Base-by-base conservation (phyloP, 2,329 filamentous ascomycete genomes). In the Orbilia blumenaviensis region DNA sequence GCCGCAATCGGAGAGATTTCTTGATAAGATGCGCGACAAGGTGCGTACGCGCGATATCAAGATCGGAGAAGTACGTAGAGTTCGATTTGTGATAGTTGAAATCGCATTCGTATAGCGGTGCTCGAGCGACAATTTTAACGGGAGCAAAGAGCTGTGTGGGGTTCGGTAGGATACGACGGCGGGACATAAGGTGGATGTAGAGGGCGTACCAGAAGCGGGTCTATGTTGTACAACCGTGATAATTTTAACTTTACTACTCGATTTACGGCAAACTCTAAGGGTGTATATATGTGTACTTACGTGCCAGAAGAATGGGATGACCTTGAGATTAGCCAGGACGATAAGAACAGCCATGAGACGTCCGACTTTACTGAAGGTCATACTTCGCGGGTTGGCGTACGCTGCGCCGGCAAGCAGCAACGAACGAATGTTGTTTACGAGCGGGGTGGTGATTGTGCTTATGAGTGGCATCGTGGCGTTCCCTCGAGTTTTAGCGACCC, bases 21-120 rank as follows among this genome's bases (percentile, higher is more conserved):
- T 80, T 80, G 50, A 80, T 80, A 1, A 94, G 84, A 78, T 89
- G 88, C 56, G 89, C 90, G 63, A 96, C 89, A 7, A 95, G 88
- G 78, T 96, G 92, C 0, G 91, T 91, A 68, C 95, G 91, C 41
- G 91, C 89, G 74, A 94, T 88, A 83, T 96, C 93, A 78, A 96
- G 89, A 83, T 96, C 93, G 78, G 89, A 86, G 82, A 96, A 96
- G 85, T 96, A 96, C 29, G 93, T 96, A 79, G 88, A 89, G 84
- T 93, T 92, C 77, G 89, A 90, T 82, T 94, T 93, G 86, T 94
- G 91, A 46, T 93, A 81, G 84, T 95, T 94, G 85, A 93, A 93
- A 84, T 97, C 94, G 80, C 90, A 92, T 83, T 96, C 93, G 79
- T 91, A 86, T 64, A 91, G 84, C 0, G 91, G 88, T 12, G 90